These are phyloP conservation scores for Xylariaceae sp. DNA, from an alignment of 2,329 filamentous ascomycete genomes.

Conservation along the genomic window DNA sequence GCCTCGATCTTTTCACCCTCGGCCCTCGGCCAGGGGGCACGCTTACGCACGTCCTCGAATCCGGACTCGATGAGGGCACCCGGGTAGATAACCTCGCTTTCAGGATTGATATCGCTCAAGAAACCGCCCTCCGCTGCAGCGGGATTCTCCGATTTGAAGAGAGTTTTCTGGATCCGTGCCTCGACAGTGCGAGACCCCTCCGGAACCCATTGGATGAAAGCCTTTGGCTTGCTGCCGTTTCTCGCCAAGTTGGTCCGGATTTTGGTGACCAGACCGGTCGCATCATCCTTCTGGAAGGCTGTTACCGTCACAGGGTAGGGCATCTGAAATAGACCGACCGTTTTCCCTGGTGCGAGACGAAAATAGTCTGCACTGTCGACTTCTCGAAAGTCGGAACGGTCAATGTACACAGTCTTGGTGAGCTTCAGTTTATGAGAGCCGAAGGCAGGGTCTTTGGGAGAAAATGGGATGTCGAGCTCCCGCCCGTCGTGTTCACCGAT, in stretches of 20 bases:
- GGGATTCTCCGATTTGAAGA: slow-evolving; percentile 85
- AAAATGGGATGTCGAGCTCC: slow-evolving; percentile 73
- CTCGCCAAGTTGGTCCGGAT: slow-evolving; percentile 63
- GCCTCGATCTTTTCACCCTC: slow-evolving; percentile 60
- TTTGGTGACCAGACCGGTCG: slow-evolving; percentile 54
- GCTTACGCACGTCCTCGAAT: slow-evolving; percentile 64
- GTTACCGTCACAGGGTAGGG: slow-evolving; percentile 63
- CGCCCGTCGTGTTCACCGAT: slow-evolving; percentile 60
- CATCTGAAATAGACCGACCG: slow-evolving; percentile 64
- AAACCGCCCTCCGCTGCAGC: slow-evolving; percentile 71
- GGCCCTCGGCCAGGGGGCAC: slow-evolving; percentile 76
- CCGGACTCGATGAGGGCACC: slow-evolving; percentile 77
- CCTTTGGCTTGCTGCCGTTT: slow-evolving; percentile 66
- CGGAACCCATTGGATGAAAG: slow-evolving; percentile 86
- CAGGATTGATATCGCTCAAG: slow-evolving; percentile 73
- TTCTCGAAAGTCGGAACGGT: slow-evolving; percentile 70
- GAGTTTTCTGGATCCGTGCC: slow-evolving; percentile 68
- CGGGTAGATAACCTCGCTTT: slow-evolving; percentile 72
- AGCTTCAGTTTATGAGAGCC: slow-evolving; percentile 55
- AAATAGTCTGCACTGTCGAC: slow-evolving; percentile 67
- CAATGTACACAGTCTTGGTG: slow-evolving; percentile 77
- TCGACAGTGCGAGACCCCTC: slow-evolving; percentile 62
- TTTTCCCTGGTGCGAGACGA: slow-evolving; percentile 67
- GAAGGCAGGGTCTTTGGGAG: slow-evolving; percentile 67
- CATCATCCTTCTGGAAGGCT: slow-evolving; percentile 58